These are phyloP conservation scores for Suillus bovinus DNA, from an alignment of 768 basidiomycete species.

Conservation along the genomic window DNA sequence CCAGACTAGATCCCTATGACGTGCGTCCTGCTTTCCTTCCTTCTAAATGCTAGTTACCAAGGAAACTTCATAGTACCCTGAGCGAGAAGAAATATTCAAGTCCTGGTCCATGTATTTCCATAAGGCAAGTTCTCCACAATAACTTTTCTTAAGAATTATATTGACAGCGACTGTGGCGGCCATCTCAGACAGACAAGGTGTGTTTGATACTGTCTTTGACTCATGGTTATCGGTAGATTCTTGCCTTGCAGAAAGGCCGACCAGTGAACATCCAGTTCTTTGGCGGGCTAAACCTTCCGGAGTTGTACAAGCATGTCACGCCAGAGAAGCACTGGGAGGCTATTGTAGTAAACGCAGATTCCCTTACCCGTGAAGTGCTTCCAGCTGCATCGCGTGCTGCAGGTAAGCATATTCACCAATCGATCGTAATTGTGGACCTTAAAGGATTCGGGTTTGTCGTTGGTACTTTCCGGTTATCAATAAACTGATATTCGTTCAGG, in stretches of 20 bases:
- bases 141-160: slow-evolving; percentile 1
- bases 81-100: slow-evolving; percentile 66
- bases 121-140: slow-evolving; percentile 45
- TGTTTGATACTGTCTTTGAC: slow-evolving; percentile 9
- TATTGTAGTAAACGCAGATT: slow-evolving; percentile 65
- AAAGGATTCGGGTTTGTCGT: slow-evolving; percentile 63
- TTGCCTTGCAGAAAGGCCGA: slow-evolving; percentile 55
- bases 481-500: slow-evolving; percentile 32
- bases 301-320: slow-evolving; percentile 55
- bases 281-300: slow-evolving; percentile 56
- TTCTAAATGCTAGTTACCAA: not conserved
- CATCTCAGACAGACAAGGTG: slow-evolving; percentile 66
- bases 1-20: slow-evolving; percentile 65
- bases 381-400: slow-evolving; percentile 63
- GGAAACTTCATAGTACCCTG: slow-evolving; percentile 54
- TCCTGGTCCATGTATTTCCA: slow-evolving; percentile 82
- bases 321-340: slow-evolving; percentile 65
- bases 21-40: slow-evolving; percentile 41
- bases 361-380: slow-evolving; percentile 62
- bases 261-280: slow-evolving; percentile 70
- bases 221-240: not conserved
- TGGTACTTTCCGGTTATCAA: not conserved
- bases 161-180: too few relatives aligned
- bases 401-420: slow-evolving; percentile 48
- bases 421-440: slow-evolving; percentile 68